phyloP scores from a whole-genome alignment of 305 asterid species.

The Euphrasia arctica region DNA sequence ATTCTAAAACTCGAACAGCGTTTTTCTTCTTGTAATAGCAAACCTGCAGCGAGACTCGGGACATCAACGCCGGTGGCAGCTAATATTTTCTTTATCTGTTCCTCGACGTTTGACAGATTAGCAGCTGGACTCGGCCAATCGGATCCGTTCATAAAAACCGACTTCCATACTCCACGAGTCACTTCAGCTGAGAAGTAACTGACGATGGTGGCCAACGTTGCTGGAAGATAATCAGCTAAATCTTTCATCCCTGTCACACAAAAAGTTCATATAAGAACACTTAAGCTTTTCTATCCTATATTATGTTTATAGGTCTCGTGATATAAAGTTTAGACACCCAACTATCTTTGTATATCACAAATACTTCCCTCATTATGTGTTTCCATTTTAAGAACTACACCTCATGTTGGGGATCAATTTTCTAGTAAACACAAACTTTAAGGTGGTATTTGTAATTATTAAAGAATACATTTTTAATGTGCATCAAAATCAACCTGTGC shows the following conservation, averaged over 20 bases:
- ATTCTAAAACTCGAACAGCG: background rate
- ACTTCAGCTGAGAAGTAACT: constrained; percentile 99
- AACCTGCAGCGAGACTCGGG: constrained; percentile 95
- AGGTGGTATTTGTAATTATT: background rate
- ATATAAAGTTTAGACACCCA: too few species aligned
- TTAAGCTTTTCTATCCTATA: too few species aligned
- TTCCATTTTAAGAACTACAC: background rate
- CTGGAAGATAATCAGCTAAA: constrained; percentile 96
- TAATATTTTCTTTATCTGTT: constrained; percentile 86
- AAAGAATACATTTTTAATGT: background rate
- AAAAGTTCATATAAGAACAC: constrained; percentile 6
- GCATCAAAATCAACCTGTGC: constrained; percentile 64
- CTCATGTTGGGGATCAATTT: background rate
- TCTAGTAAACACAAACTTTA: too few species aligned
- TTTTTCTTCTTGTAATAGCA: background rate
- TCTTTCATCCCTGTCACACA: constrained; percentile 76
- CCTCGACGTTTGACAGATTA: constrained; percentile 86
- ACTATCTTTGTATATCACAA: background rate
- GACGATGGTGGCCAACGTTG: constrained; percentile 89
- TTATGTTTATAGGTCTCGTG: too few species aligned
- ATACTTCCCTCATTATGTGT: background rate
- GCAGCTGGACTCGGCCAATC: constrained; percentile 99
- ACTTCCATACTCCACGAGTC: constrained; percentile 97
- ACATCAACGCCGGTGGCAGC: constrained; percentile 96
- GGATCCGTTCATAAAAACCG: constrained; percentile 94